Evolutionary conservation across 2,329 filamentous ascomycete genomes (phyloP), one percentile per base, ranked within the genome.

Genomic region (Ascochyta fabae): DNA sequence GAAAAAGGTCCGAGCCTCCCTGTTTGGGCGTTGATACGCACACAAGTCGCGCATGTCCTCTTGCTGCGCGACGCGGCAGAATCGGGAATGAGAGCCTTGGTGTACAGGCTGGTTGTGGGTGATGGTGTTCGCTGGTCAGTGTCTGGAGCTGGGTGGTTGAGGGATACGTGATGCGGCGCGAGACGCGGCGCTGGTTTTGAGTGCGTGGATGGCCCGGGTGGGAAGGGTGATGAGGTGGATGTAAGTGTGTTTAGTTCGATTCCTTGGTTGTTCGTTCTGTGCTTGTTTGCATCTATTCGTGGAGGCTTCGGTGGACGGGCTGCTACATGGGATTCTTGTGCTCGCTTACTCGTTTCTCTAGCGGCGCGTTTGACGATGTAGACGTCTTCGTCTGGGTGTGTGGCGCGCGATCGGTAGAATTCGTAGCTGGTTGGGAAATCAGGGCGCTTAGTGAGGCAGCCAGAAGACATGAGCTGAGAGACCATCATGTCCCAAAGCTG

Each of bases 401-500:
- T 33, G 29, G 22, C 19, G 27, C 29, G 41, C 19, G 33, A 27
- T 15, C 27, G 19, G 16, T 34, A n/a, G 27, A 34, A 33, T 8
- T 44, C 41, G 8, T 23, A 44, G 4, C 33, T 23, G 4, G 9
- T 24, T 10, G 26, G 41, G 5, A 33, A 44, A 6, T 6, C 27
- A 6, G 6, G 7, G 7, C 27, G 22, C 5, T 33, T 15, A 3
- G 29, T 44, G 9, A 44, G 23, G 24, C 8, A 6, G 24, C 24
- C 24, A 27, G 40, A 22, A 10, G 42, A 44, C 23, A 24, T 31
- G 4, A 57, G 24, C 12, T 40, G 26, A 4, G 54, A 40, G 1
- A 62, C 36, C 36, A 62, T 55, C 5, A 38, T 35, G 27, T 62
- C 56, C 19, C 19, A 19, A 19, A 19, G 19, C 19, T 19, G 19